phyloP scores from a whole-genome alignment of 1,284 basidiomycete genomes.

The Tilletia horrida region DNA sequence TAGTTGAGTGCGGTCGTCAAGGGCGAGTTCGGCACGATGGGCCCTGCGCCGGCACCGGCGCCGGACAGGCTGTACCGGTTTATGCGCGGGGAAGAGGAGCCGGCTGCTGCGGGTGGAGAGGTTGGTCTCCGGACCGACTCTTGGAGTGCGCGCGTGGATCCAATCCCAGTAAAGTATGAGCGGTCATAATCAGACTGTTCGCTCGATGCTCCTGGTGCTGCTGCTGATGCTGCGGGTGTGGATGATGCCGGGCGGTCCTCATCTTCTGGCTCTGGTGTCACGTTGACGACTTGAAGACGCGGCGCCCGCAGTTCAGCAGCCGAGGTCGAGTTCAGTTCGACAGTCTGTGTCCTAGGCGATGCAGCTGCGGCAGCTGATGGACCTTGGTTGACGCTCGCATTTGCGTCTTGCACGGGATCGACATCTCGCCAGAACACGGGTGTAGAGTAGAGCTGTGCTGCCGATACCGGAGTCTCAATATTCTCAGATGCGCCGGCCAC shows the following conservation, averaged over 20 bases:
- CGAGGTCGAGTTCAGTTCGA: too few relatives aligned
- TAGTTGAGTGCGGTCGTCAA: not conserved
- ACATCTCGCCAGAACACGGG: conserved; percentile 1
- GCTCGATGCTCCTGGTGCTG: not conserved
- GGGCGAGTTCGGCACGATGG: conserved; percentile 19
- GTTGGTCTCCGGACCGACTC: conserved; percentile 37
- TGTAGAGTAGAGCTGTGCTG: conserved; percentile 1
- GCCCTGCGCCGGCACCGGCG: not conserved
- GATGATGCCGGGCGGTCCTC: not conserved
- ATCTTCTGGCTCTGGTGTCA: conserved; percentile 5
- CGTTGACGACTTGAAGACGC: conserved; percentile 11
- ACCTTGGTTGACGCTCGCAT: not conserved
- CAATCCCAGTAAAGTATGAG: conserved; percentile 42
- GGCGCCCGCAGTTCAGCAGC: not conserved
- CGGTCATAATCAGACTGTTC: conserved; percentile 24
- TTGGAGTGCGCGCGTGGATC: conserved; percentile 41
- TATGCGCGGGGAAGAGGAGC: conserved; percentile 8
- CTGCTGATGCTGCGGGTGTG: not conserved
- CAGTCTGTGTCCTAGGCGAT: not conserved
- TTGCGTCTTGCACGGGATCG: conserved; percentile 15
- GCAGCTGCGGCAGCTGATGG: not conserved
- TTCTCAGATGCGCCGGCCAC: conserved; percentile 12
- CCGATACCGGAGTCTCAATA: not conserved
- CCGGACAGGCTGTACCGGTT: conserved; percentile 27
- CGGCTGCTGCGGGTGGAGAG: conserved; percentile 24